Evolutionary conservation across 2,329 filamentous ascomycete species (phyloP).

Genomic region (Whalleya microplaca): DNA sequence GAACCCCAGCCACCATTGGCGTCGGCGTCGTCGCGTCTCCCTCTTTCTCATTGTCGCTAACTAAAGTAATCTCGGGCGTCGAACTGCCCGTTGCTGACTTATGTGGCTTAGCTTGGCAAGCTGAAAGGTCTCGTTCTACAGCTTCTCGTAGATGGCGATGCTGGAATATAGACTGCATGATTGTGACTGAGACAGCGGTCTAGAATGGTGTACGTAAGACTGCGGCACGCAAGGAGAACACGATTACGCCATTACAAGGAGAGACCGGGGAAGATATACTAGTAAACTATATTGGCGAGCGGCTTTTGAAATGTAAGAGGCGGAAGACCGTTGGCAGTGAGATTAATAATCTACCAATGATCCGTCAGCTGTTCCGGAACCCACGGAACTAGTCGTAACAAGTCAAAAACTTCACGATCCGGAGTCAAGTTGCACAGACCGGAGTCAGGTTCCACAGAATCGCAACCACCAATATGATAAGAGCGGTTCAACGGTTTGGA

Average conservation of each 20-base stretch:
- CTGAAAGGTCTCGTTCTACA: conserved; percentile 8
- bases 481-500: too few relatives aligned
- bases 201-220: background rate
- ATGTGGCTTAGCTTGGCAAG: background rate
- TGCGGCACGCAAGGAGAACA: background rate
- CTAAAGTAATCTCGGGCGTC: background rate
- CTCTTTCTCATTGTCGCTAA: background rate
- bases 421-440: background rate
- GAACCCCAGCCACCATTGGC: conserved; percentile 3
- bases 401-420: background rate
- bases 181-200: background rate
- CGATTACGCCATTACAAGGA: too few relatives aligned
- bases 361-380: background rate
- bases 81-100: background rate
- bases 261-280: too few relatives aligned
- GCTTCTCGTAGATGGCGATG: conserved; percentile 11
- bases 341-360: too few relatives aligned
- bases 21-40: background rate
- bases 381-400: background rate
- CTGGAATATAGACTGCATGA: conserved; percentile 12
- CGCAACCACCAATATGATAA: background rate
- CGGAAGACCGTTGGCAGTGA: too few relatives aligned
- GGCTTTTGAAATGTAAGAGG: too few relatives aligned
- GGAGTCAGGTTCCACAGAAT: background rate
- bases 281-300: too few relatives aligned